phyloP scores from a whole-genome alignment of 352 stramenopile genomes.

The Globisporangium irregulare region DNA sequence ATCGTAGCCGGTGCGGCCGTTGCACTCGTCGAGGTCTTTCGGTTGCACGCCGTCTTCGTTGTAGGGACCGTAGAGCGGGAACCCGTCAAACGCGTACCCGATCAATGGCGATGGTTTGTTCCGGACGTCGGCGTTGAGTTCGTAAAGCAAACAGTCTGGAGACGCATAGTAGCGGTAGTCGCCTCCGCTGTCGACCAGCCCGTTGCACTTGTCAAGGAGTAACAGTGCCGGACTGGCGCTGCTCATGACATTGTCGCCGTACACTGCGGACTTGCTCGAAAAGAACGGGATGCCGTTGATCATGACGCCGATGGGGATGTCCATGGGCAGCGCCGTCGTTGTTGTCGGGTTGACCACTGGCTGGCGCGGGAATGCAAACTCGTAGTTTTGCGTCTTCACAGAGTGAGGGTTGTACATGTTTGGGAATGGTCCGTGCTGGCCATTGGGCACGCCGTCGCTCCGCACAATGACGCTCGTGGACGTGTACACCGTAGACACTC shows the following conservation, averaged over 20 bases:
- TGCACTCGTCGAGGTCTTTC: slow-evolving; percentile 61
- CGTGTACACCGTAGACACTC: slow-evolving; percentile 51
- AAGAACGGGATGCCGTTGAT: slow-evolving; percentile 74
- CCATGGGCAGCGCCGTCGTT: slow-evolving; percentile 30
- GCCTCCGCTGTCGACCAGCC: slow-evolving; percentile 51
- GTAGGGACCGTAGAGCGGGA: slow-evolving; percentile 67
- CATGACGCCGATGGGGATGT: slow-evolving; percentile 63
- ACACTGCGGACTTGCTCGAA: slow-evolving; percentile 31
- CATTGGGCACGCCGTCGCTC: slow-evolving; percentile 54
- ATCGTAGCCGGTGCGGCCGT: slow-evolving; percentile 57
- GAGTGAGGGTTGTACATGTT: slow-evolving; percentile 55
- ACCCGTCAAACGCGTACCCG: slow-evolving; percentile 74
- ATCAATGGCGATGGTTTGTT: slow-evolving; percentile 51
- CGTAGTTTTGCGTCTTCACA: slow-evolving; percentile 57
- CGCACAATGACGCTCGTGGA: slow-evolving; percentile 49
- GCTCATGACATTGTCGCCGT: slow-evolving; percentile 42
- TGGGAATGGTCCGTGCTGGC: slow-evolving; percentile 53
- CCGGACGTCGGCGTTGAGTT: slow-evolving; percentile 28
- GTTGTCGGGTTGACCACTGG: slow-evolving; percentile 22
- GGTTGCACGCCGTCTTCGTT: slow-evolving; percentile 40
- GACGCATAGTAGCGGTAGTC: slow-evolving; percentile 76
- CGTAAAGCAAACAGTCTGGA: slow-evolving; percentile 56
- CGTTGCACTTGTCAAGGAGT: slow-evolving; percentile 71
- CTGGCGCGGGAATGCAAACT: slow-evolving; percentile 57
- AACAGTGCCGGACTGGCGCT: slow-evolving; percentile 32